Evolutionary conservation across 2,329 filamentous ascomycete genomes (phyloP).

Genomic region (Onygena corvina): DNA sequence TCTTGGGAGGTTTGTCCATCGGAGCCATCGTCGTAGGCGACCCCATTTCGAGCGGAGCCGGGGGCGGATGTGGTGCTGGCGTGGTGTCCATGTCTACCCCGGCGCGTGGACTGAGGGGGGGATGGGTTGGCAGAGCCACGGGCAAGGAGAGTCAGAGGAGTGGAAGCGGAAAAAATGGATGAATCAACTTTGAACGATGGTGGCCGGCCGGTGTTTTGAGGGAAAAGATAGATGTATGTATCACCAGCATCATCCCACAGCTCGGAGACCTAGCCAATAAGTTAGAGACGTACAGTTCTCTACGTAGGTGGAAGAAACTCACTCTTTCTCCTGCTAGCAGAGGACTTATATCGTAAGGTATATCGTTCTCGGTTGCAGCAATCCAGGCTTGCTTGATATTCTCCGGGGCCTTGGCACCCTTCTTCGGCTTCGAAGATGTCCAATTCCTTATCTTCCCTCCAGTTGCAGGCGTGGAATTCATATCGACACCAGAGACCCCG

Average conservation of each 20-base stretch:
- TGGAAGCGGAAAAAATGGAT: slow-evolving; percentile 46
- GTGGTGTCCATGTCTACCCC: slow-evolving; percentile 13
- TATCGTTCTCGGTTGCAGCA: slow-evolving; percentile 44
- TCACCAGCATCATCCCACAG: slow-evolving; percentile 53
- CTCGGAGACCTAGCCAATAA: slow-evolving; percentile 28
- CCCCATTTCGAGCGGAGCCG: slow-evolving; percentile 21
- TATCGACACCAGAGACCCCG: slow-evolving; percentile 12
- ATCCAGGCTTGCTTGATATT: slow-evolving; percentile 40
- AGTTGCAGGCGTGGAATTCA: slow-evolving; percentile 35
- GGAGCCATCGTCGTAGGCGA: slow-evolving; percentile 32
- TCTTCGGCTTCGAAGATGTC: slow-evolving; percentile 22
- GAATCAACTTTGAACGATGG: slow-evolving; percentile 52
- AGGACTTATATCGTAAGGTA: slow-evolving; percentile 43
- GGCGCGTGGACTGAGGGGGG: slow-evolving; percentile 27
- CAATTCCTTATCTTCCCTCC: slow-evolving; percentile 24
- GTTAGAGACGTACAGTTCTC: background rate
- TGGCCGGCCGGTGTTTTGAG: slow-evolving; percentile 43
- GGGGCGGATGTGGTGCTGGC: slow-evolving; percentile 18
- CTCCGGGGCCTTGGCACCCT: slow-evolving; percentile 14
- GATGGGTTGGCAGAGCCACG: slow-evolving; percentile 39
- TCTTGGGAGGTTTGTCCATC: slow-evolving; percentile 37
- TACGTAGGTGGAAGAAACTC: too few relatives aligned
- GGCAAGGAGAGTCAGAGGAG: slow-evolving; percentile 43
- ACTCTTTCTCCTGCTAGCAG: too few relatives aligned
- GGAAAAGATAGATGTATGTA: slow-evolving; percentile 52